A percentile compares a stretch with the other conserved stretches of the same genome.
These are phyloP conservation scores for Aspergillus quadrilineatus DNA, from an alignment of 2,329 filamentous ascomycete genomes.

Conservation along the genomic window DNA sequence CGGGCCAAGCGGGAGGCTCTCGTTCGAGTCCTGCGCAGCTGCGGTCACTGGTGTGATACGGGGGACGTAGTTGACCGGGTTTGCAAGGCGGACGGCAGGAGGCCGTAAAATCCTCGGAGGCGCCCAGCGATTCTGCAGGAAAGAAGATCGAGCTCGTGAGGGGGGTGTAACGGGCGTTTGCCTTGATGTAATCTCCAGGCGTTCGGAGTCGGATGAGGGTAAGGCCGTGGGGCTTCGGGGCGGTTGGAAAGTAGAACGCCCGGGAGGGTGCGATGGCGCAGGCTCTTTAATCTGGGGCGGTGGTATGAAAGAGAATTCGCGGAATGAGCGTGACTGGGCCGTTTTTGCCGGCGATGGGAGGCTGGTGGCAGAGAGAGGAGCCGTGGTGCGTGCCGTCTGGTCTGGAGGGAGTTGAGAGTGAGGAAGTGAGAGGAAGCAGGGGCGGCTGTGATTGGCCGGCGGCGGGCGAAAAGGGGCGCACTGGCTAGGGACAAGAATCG, in stretches of 20 bases:
- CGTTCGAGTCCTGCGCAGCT: slow-evolving; percentile 31
- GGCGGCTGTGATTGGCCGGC: slow-evolving; percentile 25
- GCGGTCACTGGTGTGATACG: slow-evolving; percentile 51
- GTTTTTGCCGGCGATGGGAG: slow-evolving; percentile 25
- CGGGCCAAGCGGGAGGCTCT: slow-evolving; percentile 34
- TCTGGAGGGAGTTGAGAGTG: slow-evolving; percentile 11
- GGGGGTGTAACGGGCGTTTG: background rate
- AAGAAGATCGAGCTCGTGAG: slow-evolving; percentile 9
- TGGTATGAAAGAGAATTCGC: slow-evolving; percentile 31
- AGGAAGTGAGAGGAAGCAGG: slow-evolving; percentile 3
- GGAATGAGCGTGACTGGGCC: slow-evolving; percentile 24
- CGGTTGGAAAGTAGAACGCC: slow-evolving; percentile 15
- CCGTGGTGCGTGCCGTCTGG: slow-evolving; percentile 14
- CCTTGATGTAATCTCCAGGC: slow-evolving; percentile 11
- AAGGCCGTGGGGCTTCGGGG: slow-evolving; percentile 11
- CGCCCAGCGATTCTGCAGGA: slow-evolving; percentile 18
- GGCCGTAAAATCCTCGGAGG: slow-evolving; percentile 29
- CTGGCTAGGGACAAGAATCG: slow-evolving; percentile 17
- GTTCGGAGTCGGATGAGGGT: slow-evolving; percentile 13
- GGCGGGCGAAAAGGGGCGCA: slow-evolving; percentile 25
- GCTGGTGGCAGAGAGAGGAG: slow-evolving; percentile 10
- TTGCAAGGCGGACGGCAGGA: slow-evolving; percentile 57
- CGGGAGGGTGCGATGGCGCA: slow-evolving; percentile 15
- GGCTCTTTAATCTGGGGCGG: slow-evolving; percentile 39
- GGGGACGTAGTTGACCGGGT: slow-evolving; percentile 62